These are phyloP conservation scores for Phylloporus sp. DNA, from an alignment of 1,284 basidiomycete species.

Conservation along the genomic window DNA sequence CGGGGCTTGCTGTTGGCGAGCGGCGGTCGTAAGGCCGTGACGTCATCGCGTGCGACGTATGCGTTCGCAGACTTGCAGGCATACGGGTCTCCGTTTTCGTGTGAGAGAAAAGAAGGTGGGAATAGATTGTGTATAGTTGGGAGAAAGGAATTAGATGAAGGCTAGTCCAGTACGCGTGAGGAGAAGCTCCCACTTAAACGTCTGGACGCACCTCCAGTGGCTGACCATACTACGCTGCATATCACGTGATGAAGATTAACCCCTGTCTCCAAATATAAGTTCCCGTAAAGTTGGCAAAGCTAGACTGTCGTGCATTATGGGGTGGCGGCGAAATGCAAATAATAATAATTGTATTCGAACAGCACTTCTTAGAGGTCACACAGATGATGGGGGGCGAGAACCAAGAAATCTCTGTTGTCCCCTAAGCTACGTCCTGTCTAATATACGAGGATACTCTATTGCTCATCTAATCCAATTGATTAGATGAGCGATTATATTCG, in stretches of 20 bases:
- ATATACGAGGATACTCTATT: no score
- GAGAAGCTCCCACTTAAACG: background rate
- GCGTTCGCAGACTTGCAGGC: slow-evolving; percentile 29
- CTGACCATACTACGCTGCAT: slow-evolving; percentile 29
- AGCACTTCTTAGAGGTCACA: no score
- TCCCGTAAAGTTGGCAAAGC: no score
- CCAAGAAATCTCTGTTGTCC: no score
- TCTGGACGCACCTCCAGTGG: slow-evolving; percentile 22
- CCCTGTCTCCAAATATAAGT: no score
- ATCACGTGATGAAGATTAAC: slow-evolving; percentile 40
- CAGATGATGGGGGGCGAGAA: no score
- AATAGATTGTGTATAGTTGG: slow-evolving; percentile 33
- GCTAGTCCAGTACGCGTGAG: slow-evolving; percentile 11
- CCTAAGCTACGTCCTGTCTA: no score
- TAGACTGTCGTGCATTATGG: no score
- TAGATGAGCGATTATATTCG: no score
- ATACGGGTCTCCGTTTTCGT: slow-evolving; percentile 13
- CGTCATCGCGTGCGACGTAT: slow-evolving; percentile 10
- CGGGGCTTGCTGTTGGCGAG: slow-evolving; percentile 18
- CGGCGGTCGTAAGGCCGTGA: slow-evolving; percentile 32
- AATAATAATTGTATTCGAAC: no score
- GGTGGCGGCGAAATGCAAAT: no score
- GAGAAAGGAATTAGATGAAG: slow-evolving; percentile 22
- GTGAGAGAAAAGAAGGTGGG: slow-evolving; percentile 23
- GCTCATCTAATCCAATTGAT: no score